These are phyloP conservation scores for Sarocladium kiliense DNA, from an alignment of 2,329 filamentous ascomycete genomes.

Conservation along the genomic window DNA sequence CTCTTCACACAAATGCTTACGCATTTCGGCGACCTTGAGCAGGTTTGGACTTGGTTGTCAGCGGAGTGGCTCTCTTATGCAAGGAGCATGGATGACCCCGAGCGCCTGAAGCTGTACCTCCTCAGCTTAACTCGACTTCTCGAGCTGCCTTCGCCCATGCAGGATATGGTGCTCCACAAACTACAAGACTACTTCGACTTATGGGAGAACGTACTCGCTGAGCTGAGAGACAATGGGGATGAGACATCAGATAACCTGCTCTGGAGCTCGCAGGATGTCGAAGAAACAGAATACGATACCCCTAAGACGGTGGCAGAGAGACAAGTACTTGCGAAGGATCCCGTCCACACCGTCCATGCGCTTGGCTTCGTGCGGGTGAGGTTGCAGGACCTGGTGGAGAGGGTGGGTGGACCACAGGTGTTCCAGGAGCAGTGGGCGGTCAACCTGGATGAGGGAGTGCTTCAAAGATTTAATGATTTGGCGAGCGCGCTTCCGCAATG, in stretches of 20 bases:
- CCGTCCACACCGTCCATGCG: constrained; percentile 61
- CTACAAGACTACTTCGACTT: constrained; percentile 71
- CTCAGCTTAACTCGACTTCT: constrained; percentile 68
- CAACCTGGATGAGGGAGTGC: constrained; percentile 59
- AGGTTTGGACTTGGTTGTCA: constrained; percentile 56
- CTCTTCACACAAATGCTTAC: constrained; percentile 58
- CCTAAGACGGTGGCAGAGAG: constrained; percentile 49
- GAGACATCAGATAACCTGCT: constrained; percentile 49
- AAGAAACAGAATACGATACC: constrained; percentile 49
- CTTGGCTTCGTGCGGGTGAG: constrained; percentile 60
- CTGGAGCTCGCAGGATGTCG: constrained; percentile 28
- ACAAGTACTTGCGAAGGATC: constrained; percentile 53
- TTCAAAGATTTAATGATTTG: constrained; percentile 7
- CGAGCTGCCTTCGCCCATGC: constrained; percentile 54
- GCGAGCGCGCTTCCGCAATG: constrained; percentile 7
- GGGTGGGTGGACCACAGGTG: constrained; percentile 56
- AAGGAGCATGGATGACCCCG: constrained; percentile 60
- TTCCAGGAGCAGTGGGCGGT: constrained; percentile 65
- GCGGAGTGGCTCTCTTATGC: constrained; percentile 64
- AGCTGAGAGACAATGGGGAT: constrained; percentile 57
- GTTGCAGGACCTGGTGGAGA: constrained; percentile 52
- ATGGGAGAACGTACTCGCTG: constrained; percentile 66
- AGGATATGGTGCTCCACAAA: constrained; percentile 51
- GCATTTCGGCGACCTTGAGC: constrained; percentile 39
- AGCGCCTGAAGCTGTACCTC: constrained; percentile 65